Conservation (phyloP, 345 rosid species). For the Camelina hispida region DNA sequence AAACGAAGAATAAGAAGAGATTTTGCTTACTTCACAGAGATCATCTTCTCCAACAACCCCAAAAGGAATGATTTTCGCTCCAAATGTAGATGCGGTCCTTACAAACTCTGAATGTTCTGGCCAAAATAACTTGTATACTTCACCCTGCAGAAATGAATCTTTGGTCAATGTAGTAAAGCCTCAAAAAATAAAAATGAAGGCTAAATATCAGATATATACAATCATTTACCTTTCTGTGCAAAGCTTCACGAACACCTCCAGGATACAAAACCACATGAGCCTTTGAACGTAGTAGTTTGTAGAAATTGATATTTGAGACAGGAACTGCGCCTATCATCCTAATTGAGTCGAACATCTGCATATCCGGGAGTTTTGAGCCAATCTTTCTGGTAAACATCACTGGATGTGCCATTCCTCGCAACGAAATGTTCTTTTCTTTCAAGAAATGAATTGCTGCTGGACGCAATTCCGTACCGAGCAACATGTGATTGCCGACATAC, state of each 20-base stretch:
- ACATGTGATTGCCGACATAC: slow-evolving; percentile 76
- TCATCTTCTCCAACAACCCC: slow-evolving; percentile 85
- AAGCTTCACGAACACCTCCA: slow-evolving; percentile 81
- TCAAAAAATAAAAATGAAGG: slow-evolving; percentile 21
- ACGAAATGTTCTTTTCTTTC: slow-evolving; percentile 57
- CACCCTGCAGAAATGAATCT: slow-evolving; percentile 55
- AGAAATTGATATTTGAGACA: slow-evolving; percentile 60
- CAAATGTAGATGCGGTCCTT: slow-evolving; percentile 74
- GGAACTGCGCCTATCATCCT: slow-evolving; percentile 71
- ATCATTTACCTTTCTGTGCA: slow-evolving; percentile 61
- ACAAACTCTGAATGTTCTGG: slow-evolving; percentile 77
- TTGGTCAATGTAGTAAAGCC: not conserved
- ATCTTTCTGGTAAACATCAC: slow-evolving; percentile 47
- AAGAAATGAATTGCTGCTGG: slow-evolving; percentile 54
- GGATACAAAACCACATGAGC: slow-evolving; percentile 74
- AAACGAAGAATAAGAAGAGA: slow-evolving; percentile 12
- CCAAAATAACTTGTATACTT: slow-evolving; percentile 76
- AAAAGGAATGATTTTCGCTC: slow-evolving; percentile 79
- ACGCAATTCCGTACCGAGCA: slow-evolving; percentile 62
- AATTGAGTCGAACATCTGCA: slow-evolving; percentile 49
- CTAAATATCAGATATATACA: not conserved
- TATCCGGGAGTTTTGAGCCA: slow-evolving; percentile 48
- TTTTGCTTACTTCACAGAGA: slow-evolving; percentile 55
- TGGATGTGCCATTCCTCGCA: slow-evolving; percentile 81
- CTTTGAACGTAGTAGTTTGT: slow-evolving; percentile 66